Conservation (phyloP, 2,329 filamentous ascomycete species). For the Arthrocladium fulminans region DNA sequence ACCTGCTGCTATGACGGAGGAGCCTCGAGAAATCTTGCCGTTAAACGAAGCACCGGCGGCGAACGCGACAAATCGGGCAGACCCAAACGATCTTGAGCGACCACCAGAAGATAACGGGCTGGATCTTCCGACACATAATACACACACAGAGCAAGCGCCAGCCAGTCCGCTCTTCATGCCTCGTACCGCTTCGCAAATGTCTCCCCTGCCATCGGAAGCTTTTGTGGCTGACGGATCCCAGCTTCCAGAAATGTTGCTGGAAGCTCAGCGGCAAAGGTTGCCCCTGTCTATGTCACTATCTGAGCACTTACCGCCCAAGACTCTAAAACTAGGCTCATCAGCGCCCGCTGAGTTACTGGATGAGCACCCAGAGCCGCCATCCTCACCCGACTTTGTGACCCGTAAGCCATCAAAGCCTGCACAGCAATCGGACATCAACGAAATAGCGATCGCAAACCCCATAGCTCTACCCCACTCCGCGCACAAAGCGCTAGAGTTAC, state of each 20-base stretch:
- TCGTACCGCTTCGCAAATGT: constrained; percentile 1
- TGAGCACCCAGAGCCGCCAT: neutral
- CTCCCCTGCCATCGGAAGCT: neutral
- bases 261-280: neutral
- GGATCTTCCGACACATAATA: neutral
- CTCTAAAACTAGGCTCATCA: too few relatives aligned
- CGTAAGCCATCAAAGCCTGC: neutral
- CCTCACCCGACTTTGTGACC: neutral
- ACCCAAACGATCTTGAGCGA: neutral
- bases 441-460: neutral
- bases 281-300: neutral
- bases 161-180: constrained; percentile 6
- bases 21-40: neutral
- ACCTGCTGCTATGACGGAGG: neutral
- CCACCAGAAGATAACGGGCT: neutral
- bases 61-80: neutral
- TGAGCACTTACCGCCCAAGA: neutral
- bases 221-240: neutral
- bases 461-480: neutral
- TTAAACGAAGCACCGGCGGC: neutral
- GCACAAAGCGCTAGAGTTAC: neutral
- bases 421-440: neutral
- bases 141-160: neutral
- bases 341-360: too few relatives aligned
- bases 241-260: neutral